Evolutionary conservation across 2,329 filamentous ascomycete genomes (phyloP).

Genomic region (Phyllosticta citribraziliensis): DNA sequence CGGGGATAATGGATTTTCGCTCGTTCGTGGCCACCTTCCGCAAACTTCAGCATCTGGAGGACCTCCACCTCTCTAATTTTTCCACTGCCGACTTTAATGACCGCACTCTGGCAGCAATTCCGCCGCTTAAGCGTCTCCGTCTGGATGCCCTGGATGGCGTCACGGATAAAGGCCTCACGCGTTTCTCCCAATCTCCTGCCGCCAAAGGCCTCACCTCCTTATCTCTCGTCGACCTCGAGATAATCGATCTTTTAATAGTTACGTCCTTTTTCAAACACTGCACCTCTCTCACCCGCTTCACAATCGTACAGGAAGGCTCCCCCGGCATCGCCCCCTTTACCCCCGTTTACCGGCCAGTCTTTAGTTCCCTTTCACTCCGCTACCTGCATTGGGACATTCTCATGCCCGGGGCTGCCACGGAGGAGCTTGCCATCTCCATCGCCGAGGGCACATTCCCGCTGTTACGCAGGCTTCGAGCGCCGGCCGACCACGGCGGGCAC

Average conservation of each 20-base stretch:
- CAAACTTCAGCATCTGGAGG: conserved; percentile 41
- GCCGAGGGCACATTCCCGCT: conserved; percentile 51
- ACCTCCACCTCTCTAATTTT: conserved; percentile 47
- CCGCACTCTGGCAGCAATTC: conserved; percentile 43
- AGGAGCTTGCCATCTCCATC: conserved; percentile 56
- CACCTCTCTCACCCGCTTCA: conserved; percentile 38
- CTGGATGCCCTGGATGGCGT: conserved; percentile 47
- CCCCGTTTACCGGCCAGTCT: conserved; percentile 36
- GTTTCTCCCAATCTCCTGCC: conserved; percentile 39
- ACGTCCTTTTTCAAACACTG: conserved; percentile 43
- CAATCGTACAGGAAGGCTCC: conserved; percentile 41
- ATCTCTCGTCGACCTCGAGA: conserved; percentile 43
- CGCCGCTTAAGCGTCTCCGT: conserved; percentile 42
- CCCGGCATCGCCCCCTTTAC: conserved; percentile 35
- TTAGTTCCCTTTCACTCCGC: conserved; percentile 40
- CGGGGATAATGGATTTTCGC: conserved; percentile 41
- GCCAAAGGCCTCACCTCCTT: conserved; percentile 38
- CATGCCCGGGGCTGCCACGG: conserved; percentile 45
- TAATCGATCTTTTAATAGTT: conserved; percentile 42
- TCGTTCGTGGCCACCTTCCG: conserved; percentile 45
- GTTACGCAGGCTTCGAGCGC: conserved; percentile 51
- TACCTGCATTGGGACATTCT: conserved; percentile 54
- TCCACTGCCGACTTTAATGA: conserved; percentile 46
- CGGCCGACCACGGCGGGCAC: conserved; percentile 58
- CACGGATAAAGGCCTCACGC: conserved; percentile 45